Conservation (phyloP, 2,329 filamentous ascomycete species). For the Grosmannia clavigera region DNA sequence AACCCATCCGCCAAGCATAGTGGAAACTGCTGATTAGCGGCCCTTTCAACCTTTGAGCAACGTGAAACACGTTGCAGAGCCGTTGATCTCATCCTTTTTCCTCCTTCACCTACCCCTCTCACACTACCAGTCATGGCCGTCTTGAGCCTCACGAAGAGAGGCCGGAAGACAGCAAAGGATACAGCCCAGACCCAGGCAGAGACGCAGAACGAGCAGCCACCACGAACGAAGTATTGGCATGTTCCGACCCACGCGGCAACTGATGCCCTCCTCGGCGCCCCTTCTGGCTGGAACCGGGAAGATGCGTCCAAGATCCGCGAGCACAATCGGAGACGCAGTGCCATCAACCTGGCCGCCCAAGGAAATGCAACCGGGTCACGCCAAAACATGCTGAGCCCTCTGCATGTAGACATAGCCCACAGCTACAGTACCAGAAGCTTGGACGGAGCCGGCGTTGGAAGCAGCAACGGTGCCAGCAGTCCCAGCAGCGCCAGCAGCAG, state of each 20-base stretch:
- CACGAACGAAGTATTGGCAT: slow-evolving; percentile 38
- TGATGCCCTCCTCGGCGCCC: slow-evolving; percentile 43
- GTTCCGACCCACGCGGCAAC: slow-evolving; percentile 48
- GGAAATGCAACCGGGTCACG: background rate
- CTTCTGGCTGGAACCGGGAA: slow-evolving; percentile 34
- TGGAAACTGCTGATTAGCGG: background rate
- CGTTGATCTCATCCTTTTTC: background rate
- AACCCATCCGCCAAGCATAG: background rate
- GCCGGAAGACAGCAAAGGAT: slow-evolving; percentile 43
- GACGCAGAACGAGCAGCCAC: slow-evolving; percentile 8
- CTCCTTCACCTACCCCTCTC: background rate
- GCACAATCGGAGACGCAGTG: slow-evolving; percentile 36
- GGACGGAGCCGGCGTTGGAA: background rate
- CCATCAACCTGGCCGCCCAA: slow-evolving; percentile 19
- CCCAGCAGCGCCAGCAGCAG: background rate
- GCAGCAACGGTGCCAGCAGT: background rate
- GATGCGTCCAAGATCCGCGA: slow-evolving; percentile 36
- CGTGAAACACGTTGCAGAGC: background rate
- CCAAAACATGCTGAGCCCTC: slow-evolving; percentile 7
- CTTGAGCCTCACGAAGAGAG: slow-evolving; percentile 39
- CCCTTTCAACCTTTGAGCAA: background rate
- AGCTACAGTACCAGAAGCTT: background rate
- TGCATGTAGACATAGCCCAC: slow-evolving; percentile 7
- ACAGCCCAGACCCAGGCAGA: slow-evolving; percentile 16
- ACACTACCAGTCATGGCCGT: slow-evolving; percentile 35